A percentile compares a stretch with the other conserved stretches of the same genome.
Conservation (phyloP, 768 basidiomycete species). For the Clathrus columnatus region DNA sequence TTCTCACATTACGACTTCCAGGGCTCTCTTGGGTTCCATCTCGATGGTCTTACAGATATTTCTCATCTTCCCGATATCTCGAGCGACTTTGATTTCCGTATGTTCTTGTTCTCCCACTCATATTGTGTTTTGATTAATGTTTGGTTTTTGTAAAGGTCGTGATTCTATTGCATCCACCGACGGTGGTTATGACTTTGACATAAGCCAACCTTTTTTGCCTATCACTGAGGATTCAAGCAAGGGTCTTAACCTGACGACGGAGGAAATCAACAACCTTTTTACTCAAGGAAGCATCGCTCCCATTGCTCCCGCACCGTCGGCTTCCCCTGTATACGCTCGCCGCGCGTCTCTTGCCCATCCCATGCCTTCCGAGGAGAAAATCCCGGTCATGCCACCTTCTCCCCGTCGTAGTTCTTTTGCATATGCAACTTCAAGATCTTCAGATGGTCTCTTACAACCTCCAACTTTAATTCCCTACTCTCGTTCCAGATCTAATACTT, state of each 20-base stretch:
- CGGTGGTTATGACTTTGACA: not conserved
- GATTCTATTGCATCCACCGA: constrained; percentile 2
- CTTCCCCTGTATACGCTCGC: not conserved
- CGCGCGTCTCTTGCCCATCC: not conserved
- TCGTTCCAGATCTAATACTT: no score
- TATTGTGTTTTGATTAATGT: not conserved
- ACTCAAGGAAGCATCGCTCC: not conserved
- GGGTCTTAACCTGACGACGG: not conserved
- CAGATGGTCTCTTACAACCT: constrained; percentile 5
- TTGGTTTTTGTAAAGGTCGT: constrained; percentile 1
- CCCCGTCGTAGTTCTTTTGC: constrained; percentile 4
- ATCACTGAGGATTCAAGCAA: not conserved
- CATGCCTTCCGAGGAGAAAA: not conserved
- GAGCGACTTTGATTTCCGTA: not conserved
- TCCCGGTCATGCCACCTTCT: not conserved
- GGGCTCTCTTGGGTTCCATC: constrained; percentile 1
- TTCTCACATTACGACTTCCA: constrained; percentile 4
- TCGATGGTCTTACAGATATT: constrained; percentile 1
- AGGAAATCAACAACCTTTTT: not conserved
- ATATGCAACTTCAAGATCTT: not conserved
- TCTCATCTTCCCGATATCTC: not conserved
- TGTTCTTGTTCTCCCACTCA: not conserved
- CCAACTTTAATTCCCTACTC: not conserved
- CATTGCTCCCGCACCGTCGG: not conserved
- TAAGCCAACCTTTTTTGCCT: not conserved